phyloP scores from a whole-genome alignment of 345 rosid genomes.

The Eucalyptus cloeziana region DNA sequence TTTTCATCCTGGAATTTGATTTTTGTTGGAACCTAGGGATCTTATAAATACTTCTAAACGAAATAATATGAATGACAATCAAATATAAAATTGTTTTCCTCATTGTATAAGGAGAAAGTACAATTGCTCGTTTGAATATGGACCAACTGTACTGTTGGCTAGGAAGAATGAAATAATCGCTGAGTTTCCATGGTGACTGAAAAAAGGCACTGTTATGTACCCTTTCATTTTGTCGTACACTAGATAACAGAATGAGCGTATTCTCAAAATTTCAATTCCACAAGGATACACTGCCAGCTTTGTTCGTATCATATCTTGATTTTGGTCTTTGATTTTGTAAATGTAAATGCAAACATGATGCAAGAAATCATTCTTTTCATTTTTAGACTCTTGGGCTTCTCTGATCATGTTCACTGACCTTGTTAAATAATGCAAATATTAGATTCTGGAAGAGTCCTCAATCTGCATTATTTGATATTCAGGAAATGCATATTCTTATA shows the following conservation, averaged over 20 bases:
- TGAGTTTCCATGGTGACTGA: background rate
- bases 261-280: background rate
- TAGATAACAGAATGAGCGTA: background rate
- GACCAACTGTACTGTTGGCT: background rate
- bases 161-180: background rate
- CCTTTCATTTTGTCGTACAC: background rate
- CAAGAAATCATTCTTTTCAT: background rate
- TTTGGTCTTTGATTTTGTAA: background rate
- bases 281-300: background rate
- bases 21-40: background rate
- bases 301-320: background rate
- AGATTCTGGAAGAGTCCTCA: background rate
- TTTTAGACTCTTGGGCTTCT: background rate
- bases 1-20: background rate
- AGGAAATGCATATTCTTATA: background rate
- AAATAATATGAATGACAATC: background rate
- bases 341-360: background rate
- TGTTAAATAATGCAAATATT: background rate
- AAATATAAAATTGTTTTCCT: background rate
- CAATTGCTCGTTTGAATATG: background rate
- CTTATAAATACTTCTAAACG: background rate
- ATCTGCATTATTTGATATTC: background rate
- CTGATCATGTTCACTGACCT: background rate
- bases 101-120: background rate
- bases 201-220: background rate